Evolutionary conservation across 306 rosid species (phyloP).

Genomic region (Ceratonia siliqua): DNA sequence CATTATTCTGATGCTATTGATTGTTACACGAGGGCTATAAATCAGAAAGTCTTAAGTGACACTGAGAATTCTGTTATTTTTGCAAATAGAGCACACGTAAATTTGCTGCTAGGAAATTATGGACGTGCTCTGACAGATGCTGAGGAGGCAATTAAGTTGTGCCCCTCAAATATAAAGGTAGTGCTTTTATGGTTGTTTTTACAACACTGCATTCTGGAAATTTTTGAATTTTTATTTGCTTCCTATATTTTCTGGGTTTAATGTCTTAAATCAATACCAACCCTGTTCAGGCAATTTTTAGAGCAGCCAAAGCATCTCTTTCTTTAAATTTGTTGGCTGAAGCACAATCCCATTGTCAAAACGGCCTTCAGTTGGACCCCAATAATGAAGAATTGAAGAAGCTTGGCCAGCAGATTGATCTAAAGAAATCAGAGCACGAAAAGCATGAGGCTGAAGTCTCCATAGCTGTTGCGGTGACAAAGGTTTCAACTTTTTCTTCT

Average conservation of each 20-base stretch:
- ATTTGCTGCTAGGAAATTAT: conserved; percentile 77
- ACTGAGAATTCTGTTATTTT: conserved; percentile 65
- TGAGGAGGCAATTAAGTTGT: conserved; percentile 69
- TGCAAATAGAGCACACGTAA: conserved; percentile 84
- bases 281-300: conserved; percentile 67
- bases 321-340: conserved; percentile 69
- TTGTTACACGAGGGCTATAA: conserved; percentile 81
- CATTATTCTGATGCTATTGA: conserved; percentile 87
- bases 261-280: conserved; percentile 23
- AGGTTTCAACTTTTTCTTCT: conserved; percentile 50
- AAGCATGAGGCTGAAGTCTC: conserved; percentile 74
- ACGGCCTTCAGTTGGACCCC: conserved; percentile 72
- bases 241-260: conserved; percentile 29
- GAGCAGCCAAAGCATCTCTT: conserved; percentile 83
- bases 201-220: background rate
- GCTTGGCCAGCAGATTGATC: conserved; percentile 59
- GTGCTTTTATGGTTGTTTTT: conserved; percentile 8
- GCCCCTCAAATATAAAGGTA: conserved; percentile 78
- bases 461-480: conserved; percentile 62
- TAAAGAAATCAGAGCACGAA: conserved; percentile 56
- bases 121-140: conserved; percentile 84
- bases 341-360: conserved; percentile 61
- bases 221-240: background rate
- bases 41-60: conserved; percentile 65
- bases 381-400: conserved; percentile 70